A percentile compares a stretch with the other conserved stretches of the same genome.
Conservation (phyloP, 2,329 filamentous ascomycete species). For the Alternaria sp. region DNA sequence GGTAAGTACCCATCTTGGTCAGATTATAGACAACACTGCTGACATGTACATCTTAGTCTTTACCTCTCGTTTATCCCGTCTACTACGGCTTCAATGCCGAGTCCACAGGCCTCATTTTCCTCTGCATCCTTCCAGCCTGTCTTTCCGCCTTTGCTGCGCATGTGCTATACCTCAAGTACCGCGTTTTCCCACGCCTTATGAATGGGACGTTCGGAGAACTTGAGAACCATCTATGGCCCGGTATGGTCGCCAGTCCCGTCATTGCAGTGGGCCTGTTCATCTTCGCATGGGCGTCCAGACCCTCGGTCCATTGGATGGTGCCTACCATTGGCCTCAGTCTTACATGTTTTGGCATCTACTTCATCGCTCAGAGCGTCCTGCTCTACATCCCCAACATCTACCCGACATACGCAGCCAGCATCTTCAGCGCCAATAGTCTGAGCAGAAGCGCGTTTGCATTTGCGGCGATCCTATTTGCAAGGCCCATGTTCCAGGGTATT, state of each 20-base stretch:
- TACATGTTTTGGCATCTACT: conserved; percentile 54
- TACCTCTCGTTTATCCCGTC: conserved; percentile 72
- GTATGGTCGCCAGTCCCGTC: conserved; percentile 60
- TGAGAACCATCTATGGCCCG: conserved; percentile 78
- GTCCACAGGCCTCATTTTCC: conserved; percentile 83
- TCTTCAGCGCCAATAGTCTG: conserved; percentile 70
- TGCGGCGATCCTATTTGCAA: conserved; percentile 66
- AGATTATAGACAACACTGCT: not conserved
- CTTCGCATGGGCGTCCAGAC: conserved; percentile 70
- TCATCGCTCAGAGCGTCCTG: conserved; percentile 58
- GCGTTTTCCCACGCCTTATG: conserved; percentile 65
- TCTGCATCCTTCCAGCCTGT: conserved; percentile 78
- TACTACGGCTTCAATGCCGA: conserved; percentile 79
- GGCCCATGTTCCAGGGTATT: conserved; percentile 66
- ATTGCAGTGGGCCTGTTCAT: conserved; percentile 72
- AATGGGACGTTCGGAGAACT: conserved; percentile 74
- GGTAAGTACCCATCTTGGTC: conserved; percentile 36
- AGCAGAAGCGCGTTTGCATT: conserved; percentile 65
- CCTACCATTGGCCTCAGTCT: conserved; percentile 62
- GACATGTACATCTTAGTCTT: conserved; percentile 40
- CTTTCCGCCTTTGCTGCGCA: conserved; percentile 69
- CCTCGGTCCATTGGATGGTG: conserved; percentile 64
- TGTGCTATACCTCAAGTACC: conserved; percentile 82
- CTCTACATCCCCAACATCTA: conserved; percentile 73
- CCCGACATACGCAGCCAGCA: conserved; percentile 57